These are phyloP conservation scores for Tuber indicum DNA, from an alignment of 495 filamentous ascomycete species.

Conservation along the genomic window DNA sequence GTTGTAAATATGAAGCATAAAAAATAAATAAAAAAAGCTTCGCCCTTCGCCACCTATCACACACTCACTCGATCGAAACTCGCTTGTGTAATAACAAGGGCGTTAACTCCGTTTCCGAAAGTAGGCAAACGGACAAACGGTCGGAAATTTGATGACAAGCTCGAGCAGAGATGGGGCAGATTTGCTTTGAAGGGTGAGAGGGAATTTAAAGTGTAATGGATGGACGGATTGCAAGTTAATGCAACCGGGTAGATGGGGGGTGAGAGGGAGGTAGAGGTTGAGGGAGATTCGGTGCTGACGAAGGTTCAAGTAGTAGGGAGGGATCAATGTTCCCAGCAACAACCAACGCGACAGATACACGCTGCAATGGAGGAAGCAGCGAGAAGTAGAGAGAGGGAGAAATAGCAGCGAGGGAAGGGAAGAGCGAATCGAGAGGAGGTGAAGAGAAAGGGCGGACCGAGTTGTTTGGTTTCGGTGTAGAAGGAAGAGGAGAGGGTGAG, in stretches of 20 bases:
- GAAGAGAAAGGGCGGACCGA: conserved; percentile 25
- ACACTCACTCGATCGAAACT: conserved; percentile 32
- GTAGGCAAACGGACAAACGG: conserved; percentile 4
- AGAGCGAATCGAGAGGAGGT: conserved; percentile 16
- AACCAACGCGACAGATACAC: not conserved
- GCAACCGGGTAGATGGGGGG: conserved; percentile 26
- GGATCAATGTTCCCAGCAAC: not conserved
- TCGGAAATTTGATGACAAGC: not conserved
- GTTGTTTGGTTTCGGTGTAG: conserved; percentile 28
- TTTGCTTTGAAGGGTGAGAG: conserved; percentile 16
- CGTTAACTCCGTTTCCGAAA: conserved; percentile 30
- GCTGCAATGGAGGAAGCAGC: conserved; percentile 22
- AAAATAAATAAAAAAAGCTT: not conserved
- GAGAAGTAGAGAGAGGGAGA: conserved; percentile 11
- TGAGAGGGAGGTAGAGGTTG: conserved; percentile 9
- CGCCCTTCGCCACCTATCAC: conserved; percentile 14
- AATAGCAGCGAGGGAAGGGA: conserved; percentile 7
- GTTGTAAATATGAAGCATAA: not conserved
- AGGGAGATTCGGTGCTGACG: conserved; percentile 15
- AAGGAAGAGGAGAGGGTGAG: conserved; percentile 13
- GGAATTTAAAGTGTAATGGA: conserved; percentile 10
- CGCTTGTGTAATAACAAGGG: conserved; percentile 31
- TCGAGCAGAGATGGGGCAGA: not conserved
- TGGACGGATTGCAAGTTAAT: conserved; percentile 39
- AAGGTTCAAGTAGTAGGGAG: not conserved